A percentile compares a stretch with the other conserved stretches of the same genome.
Conservation (phyloP, 2,329 filamentous ascomycete genomes). For the Aspergillus eucalypticola region DNA sequence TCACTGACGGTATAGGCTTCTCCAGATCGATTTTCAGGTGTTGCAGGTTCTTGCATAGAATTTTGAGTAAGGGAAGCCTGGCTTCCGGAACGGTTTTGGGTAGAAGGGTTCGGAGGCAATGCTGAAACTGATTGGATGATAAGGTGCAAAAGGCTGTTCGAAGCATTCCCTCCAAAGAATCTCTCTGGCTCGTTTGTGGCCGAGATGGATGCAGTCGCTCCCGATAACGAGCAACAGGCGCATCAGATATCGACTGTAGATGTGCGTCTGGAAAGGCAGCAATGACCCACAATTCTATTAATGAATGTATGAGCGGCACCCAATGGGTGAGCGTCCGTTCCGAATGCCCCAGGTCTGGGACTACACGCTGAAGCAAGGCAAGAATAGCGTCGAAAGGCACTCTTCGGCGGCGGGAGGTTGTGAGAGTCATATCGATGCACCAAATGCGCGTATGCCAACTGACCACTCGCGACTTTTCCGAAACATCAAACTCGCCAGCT, state of each 20-base stretch:
- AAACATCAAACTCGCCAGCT: background rate
- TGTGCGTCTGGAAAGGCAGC: background rate
- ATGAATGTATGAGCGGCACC: background rate
- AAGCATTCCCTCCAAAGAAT: background rate
- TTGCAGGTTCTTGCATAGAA: background rate
- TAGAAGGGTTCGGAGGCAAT: background rate
- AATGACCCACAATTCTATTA: background rate
- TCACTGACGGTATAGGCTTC: background rate
- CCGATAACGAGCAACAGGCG: background rate
- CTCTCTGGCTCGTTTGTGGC: background rate
- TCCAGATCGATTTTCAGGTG: background rate
- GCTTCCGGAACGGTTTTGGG: background rate
- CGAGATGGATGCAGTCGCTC: background rate
- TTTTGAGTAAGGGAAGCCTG: background rate
- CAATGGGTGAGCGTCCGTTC: background rate
- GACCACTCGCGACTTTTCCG: background rate
- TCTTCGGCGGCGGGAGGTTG: background rate
- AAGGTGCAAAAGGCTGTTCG: background rate
- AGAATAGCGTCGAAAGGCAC: background rate
- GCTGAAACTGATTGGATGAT: background rate
- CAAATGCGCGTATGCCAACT: background rate
- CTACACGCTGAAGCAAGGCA: background rate
- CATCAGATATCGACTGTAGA: background rate
- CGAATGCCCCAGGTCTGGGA: background rate
- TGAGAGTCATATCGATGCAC: background rate